Evolutionary conservation across 2,329 filamentous ascomycete genomes (phyloP).

Genomic region (Epichloe gansuensis): DNA sequence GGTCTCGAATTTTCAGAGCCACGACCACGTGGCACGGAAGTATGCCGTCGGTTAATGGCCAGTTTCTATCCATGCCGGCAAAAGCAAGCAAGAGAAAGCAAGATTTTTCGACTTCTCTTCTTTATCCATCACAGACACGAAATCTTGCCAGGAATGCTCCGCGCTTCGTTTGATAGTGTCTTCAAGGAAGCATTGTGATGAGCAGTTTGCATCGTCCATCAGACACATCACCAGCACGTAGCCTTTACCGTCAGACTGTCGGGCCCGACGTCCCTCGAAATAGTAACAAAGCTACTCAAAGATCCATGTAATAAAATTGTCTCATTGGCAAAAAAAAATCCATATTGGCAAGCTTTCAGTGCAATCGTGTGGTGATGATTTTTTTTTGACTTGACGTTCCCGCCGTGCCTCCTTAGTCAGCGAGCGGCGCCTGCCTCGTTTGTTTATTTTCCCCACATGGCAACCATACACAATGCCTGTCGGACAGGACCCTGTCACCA

Average conservation of each 20-base stretch:
- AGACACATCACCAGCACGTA: neutral
- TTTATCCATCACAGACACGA: neutral
- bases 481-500: neutral
- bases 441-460: slow-evolving; percentile 29
- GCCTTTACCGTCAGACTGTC: neutral
- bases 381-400: too few species aligned
- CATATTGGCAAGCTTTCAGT: neutral
- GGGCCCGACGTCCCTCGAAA: neutral
- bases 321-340: neutral
- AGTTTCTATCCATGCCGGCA: neutral
- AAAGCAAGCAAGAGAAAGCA: neutral
- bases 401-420: slow-evolving; percentile 13
- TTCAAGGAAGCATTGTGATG: neutral
- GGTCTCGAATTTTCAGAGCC: neutral
- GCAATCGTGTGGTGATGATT: neutral
- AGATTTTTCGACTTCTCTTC: neutral
- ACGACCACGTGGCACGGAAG: neutral
- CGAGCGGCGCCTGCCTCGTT: slow-evolving; percentile 10
- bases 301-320: neutral
- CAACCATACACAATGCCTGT: slow-evolving; percentile 18
- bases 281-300: neutral
- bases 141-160: neutral
- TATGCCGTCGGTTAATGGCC: neutral
- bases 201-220: too few species aligned
- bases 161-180: neutral